Base-by-base conservation (phyloP, 2,329 filamentous ascomycete genomes). In the Exutisphaerella laricina region DNA sequence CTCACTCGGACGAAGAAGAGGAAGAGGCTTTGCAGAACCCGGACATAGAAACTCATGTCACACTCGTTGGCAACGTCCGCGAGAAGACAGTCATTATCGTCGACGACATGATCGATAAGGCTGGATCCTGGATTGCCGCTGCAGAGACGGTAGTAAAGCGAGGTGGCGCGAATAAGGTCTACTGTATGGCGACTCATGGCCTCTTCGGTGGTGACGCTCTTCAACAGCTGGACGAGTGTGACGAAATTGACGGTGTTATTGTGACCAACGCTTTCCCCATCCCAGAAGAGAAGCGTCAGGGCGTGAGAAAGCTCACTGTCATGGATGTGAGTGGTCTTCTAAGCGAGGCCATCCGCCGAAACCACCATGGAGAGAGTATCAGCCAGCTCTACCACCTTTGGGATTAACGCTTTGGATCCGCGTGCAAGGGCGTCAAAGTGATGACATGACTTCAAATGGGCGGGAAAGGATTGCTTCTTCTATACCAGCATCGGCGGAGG, bases 21-120 rank as follows among this genome's bases (percentile, higher is more conserved):
- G 92, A 98, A 58, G 88, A 94, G 54, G 81, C 82, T n/a, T 79
- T 90, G 39, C 79, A 84, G 57, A 81, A 90, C 54, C 80, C 84
- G 8, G 82, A 84, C 48, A 74, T 90, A 16, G 92, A 98, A 69
- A 88, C 89, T 60, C 95, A 90, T 72, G 94, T 98, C 57, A 98
- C 92, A 0, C 74, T 98, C n/a, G 92, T 98, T 10, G 92, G 92
- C 48, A 87, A 97, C 58, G 92, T 98, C 47, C 84, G 82, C 60
- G 81, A 87, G 61, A 80, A 87, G 45, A 83, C 87, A 0, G 92
- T 97, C 41, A 84, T 98, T 62, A 88, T 98, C 48, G 85, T 98
- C 37, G 92, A 98, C 64, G 92, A 98, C 64, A 97, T 98, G 85
- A 96, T 98, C 60, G 92, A 98, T 70, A 96, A 95, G 70, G 82